A percentile compares a stretch with the other conserved stretches of the same genome.
These are phyloP conservation scores for Cryptosporidium felis DNA, from an alignment of 169 alveolate species.

Conservation along the genomic window DNA sequence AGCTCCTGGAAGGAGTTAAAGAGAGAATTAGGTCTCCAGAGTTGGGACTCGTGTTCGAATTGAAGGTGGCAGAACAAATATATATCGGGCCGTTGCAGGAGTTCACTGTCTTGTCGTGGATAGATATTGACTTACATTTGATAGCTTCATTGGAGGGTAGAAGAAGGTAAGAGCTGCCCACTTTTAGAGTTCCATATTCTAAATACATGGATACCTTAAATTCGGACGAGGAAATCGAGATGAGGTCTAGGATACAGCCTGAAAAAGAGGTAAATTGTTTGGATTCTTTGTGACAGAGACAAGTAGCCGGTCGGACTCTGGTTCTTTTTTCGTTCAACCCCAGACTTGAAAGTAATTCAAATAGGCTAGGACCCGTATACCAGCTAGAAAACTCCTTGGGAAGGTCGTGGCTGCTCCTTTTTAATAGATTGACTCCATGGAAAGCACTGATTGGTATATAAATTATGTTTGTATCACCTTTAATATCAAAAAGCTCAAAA, in stretches of 20 bases:
- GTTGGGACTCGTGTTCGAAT: background rate
- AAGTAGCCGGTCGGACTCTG: background rate
- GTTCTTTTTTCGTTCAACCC: background rate
- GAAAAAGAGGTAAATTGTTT: background rate
- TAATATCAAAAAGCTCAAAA: slow-evolving; percentile 11
- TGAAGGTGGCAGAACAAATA: slow-evolving; percentile 12
- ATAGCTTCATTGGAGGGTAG: background rate
- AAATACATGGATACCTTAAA: slow-evolving; percentile 9
- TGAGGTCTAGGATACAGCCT: slow-evolving; percentile 31
- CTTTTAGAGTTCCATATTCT: slow-evolving; percentile 32
- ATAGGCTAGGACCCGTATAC: slow-evolving; percentile 26
- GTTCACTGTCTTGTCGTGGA: background rate
- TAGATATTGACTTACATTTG: slow-evolving; percentile 26
- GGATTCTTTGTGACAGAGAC: background rate
- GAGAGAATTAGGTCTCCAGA: slow-evolving; percentile 28
- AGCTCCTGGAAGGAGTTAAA: background rate
- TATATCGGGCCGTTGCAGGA: slow-evolving; percentile 32
- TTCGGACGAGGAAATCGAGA: slow-evolving; percentile 16
- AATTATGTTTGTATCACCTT: background rate
- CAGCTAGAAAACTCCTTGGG: background rate
- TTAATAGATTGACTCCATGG: slow-evolving; percentile 15
- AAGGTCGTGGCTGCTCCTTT: background rate
- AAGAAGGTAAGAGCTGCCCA: slow-evolving; percentile 5
- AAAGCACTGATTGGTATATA: slow-evolving; percentile 44
- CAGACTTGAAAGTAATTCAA: background rate